Percentiles rank a stretch among this genome's conserved stretches.
Conservation (phyloP, 768 basidiomycete genomes). For the Boletus rufocinnamomeus region DNA sequence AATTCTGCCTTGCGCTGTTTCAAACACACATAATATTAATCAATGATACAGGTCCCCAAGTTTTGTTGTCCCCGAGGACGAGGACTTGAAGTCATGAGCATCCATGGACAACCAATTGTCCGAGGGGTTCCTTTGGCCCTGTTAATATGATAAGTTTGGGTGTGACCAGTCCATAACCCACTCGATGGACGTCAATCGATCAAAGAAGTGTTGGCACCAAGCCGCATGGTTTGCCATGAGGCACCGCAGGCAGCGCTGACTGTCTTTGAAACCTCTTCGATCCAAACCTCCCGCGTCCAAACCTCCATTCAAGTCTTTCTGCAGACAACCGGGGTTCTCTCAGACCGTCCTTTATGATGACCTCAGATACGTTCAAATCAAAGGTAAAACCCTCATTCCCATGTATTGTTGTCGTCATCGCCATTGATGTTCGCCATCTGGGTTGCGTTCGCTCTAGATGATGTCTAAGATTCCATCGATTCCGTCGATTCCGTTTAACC, state of each 20-base stretch:
- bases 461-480: not conserved
- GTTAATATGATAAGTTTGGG: not conserved
- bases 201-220: not conserved
- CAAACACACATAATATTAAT: constrained; percentile 7
- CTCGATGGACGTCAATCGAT: constrained; percentile 14
- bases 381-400: constrained; percentile 13
- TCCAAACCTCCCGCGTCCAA: constrained; percentile 3
- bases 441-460: constrained; percentile 7
- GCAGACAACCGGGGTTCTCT: constrained; percentile 3
- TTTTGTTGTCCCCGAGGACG: constrained; percentile 2
- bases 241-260: constrained; percentile 22
- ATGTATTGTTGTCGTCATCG: not conserved
- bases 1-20: constrained; percentile 4
- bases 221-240: constrained; percentile 29
- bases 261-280: constrained; percentile 4
- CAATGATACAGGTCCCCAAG: not conserved
- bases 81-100: not conserved
- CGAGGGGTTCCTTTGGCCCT: constrained; percentile 14
- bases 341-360: constrained; percentile 8
- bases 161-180: not conserved
- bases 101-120: constrained; percentile 8
- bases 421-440: constrained; percentile 4
- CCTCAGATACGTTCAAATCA: constrained; percentile 4
- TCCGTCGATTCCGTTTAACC: not conserved
- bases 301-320: constrained; percentile 9